A percentile compares a stretch with the other conserved stretches of the same genome.
phyloP scores from a whole-genome alignment of 371 early-diverging fungal species.

The Apophysomyces elegans region DNA sequence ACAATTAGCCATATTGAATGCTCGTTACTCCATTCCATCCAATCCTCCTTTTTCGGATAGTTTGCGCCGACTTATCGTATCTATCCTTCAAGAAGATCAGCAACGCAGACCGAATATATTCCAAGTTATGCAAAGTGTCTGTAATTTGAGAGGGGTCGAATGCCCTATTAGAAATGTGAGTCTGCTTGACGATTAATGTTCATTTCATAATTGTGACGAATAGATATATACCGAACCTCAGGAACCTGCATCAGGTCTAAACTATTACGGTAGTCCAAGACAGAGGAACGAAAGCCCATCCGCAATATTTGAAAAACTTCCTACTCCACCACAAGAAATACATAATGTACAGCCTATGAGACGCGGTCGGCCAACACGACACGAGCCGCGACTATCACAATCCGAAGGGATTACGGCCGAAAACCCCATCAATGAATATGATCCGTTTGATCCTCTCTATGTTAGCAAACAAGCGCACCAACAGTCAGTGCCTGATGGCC shows the following conservation, averaged over 20 bases:
- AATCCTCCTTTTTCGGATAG: conserved; percentile 72
- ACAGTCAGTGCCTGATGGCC: neutral
- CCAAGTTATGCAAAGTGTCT: conserved; percentile 71
- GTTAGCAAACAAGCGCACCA: conserved; percentile 7
- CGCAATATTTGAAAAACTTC: conserved; percentile 47
- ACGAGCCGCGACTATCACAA: conserved; percentile 17
- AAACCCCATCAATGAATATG: neutral
- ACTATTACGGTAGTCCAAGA: conserved; percentile 8
- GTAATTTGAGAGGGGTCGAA: conserved; percentile 65
- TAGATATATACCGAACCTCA: conserved; percentile 31
- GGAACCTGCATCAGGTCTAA: conserved; percentile 4
- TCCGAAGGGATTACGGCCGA: neutral
- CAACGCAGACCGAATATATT: conserved; percentile 76
- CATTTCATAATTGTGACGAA: neutral
- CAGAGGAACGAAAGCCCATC: conserved; percentile 18
- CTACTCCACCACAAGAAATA: conserved; percentile 45
- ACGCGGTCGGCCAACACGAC: conserved; percentile 68
- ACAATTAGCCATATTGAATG: conserved; percentile 85
- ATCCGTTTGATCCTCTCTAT: conserved; percentile 18
- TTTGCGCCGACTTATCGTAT: conserved; percentile 67
- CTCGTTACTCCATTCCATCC: conserved; percentile 79
- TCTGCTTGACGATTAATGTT: neutral
- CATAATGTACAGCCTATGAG: conserved; percentile 72
- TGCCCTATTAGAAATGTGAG: conserved; percentile 69
- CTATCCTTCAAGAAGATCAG: conserved; percentile 79